These are phyloP conservation scores for Penicillium sp. DNA, from an alignment of 2,329 filamentous ascomycete species.

Conservation along the genomic window DNA sequence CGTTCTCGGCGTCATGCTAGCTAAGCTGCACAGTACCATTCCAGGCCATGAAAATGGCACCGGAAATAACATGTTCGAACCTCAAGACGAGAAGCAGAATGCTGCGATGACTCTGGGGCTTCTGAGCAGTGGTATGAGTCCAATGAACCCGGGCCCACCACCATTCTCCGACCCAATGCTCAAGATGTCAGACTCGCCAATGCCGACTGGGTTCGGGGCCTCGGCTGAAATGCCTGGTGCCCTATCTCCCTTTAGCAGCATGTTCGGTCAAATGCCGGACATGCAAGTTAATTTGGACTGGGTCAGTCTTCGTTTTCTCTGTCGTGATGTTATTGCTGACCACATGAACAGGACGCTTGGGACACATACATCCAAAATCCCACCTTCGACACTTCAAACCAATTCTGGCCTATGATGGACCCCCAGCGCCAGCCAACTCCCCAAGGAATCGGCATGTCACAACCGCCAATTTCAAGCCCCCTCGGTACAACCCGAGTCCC, in stretches of 20 bases:
- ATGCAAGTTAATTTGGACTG: slow-evolving; percentile 60
- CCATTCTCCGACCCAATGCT: slow-evolving; percentile 29
- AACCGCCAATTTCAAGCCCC: slow-evolving; percentile 20
- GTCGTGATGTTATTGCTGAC: neutral
- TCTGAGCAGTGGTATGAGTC: slow-evolving; percentile 62
- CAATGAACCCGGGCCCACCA: slow-evolving; percentile 37
- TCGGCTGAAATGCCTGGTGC: slow-evolving; percentile 42
- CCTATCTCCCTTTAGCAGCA: slow-evolving; percentile 51
- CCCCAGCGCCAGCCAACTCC: slow-evolving; percentile 27
- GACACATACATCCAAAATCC: slow-evolving; percentile 66
- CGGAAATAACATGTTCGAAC: slow-evolving; percentile 31
- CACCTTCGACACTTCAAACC: slow-evolving; percentile 41
- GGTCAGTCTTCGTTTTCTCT: slow-evolving; percentile 48
- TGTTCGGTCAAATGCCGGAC: slow-evolving; percentile 57
- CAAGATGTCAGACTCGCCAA: slow-evolving; percentile 30
- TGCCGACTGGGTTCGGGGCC: slow-evolving; percentile 25
- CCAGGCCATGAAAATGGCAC: slow-evolving; percentile 25
- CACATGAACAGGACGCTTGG: slow-evolving; percentile 59
- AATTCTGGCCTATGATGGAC: slow-evolving; percentile 40
- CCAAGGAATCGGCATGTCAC: slow-evolving; percentile 12
- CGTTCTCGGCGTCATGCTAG: slow-evolving; percentile 78
- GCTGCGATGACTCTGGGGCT: slow-evolving; percentile 71
- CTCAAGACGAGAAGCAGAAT: slow-evolving; percentile 59
- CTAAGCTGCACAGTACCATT: slow-evolving; percentile 60
- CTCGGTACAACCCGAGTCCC: slow-evolving; percentile 22